A percentile compares a stretch with the other conserved stretches of the same genome.
Evolutionary conservation across 441 rosid genomes (phyloP).

Genomic region (Manihot esculenta): DNA sequence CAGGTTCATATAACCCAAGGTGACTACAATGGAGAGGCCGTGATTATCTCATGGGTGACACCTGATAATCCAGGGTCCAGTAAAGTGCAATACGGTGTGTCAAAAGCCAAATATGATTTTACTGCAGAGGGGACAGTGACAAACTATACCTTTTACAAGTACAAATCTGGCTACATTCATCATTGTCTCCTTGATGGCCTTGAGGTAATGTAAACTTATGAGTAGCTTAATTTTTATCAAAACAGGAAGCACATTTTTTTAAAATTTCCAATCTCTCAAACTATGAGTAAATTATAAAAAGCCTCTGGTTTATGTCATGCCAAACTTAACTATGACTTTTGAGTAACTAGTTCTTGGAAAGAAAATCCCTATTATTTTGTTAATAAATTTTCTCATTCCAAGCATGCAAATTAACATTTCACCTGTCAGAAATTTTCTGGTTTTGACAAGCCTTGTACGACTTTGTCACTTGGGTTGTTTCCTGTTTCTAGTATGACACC

Average conservation of each 20-base stretch:
- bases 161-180: slow-evolving; percentile 89
- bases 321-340: slow-evolving; percentile 8
- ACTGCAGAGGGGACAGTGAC: slow-evolving; percentile 58
- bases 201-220: slow-evolving; percentile 49
- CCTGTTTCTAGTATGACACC: slow-evolving; percentile 46
- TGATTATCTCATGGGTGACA: slow-evolving; percentile 90
- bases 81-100: slow-evolving; percentile 56
- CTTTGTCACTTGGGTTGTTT: slow-evolving; percentile 10
- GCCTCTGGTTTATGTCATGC: slow-evolving; percentile 2
- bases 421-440: background rate
- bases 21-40: slow-evolving; percentile 87
- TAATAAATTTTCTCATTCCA: background rate
- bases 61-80: slow-evolving; percentile 70
- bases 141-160: slow-evolving; percentile 76
- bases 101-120: slow-evolving; percentile 36
- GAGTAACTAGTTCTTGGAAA: slow-evolving; percentile 10
- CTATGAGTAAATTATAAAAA: background rate
- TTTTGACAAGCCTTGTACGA: background rate
- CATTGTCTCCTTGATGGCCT: slow-evolving; percentile 75
- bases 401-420: background rate
- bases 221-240: slow-evolving; percentile 16
- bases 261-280: background rate
- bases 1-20: slow-evolving; percentile 97
- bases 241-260: background rate
- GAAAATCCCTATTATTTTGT: background rate